Conservation (phyloP, 108 stramenopile genomes). For the Skeletonema costatum region DNA sequence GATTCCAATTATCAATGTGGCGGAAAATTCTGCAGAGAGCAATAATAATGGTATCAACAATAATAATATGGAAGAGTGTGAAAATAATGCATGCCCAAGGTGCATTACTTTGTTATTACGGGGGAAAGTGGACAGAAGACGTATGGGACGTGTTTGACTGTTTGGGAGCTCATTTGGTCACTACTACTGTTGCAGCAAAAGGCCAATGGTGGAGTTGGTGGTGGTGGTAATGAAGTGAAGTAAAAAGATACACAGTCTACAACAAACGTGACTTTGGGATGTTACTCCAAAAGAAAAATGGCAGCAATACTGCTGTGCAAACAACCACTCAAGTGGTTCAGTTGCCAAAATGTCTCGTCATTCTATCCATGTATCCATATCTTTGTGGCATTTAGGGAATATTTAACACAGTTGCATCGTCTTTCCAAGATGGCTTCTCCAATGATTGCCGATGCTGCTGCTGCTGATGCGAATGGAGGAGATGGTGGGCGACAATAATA, state of each 20-base stretch:
- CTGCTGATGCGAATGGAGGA: too few species aligned
- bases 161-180: constrained; percentile 66
- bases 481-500: background rate
- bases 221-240: constrained; percentile 13
- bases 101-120: constrained; percentile 87
- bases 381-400: constrained; percentile 88
- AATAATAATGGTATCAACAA: background rate
- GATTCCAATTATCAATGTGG: constrained; percentile 48
- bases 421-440: constrained; percentile 83
- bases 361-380: constrained; percentile 95
- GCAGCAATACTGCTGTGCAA: constrained; percentile 37
- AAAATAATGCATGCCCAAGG: constrained; percentile 61
- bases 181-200: constrained; percentile 8
- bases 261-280: constrained; percentile 22
- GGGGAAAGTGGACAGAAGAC: constrained; percentile 79
- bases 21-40: background rate
- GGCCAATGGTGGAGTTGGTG: constrained; percentile 1
- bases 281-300: constrained; percentile 7
- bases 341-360: constrained; percentile 86
- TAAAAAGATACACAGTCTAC: constrained; percentile 30
- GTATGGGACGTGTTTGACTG: constrained; percentile 86
- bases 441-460: constrained; percentile 53
- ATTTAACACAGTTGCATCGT: constrained; percentile 92
- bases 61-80: too few species aligned
- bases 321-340: constrained; percentile 1